These are phyloP conservation scores for Suillus alpinus DNA, from an alignment of 768 basidiomycete species.

Conservation along the genomic window DNA sequence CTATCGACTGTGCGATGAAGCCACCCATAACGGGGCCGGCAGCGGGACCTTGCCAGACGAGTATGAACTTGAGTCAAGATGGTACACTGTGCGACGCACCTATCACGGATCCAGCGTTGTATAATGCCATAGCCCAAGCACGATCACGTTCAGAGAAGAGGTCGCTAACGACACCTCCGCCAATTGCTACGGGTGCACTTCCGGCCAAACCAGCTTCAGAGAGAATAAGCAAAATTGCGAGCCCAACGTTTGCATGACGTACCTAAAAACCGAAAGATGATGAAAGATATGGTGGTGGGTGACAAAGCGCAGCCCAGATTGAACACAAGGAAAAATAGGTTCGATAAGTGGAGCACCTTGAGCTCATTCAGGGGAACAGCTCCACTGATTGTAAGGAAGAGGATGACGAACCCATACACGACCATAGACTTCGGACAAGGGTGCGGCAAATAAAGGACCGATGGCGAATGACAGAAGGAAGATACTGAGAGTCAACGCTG, in stretches of 20 bases:
- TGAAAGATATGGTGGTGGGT: conserved; percentile 50
- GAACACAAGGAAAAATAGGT: too few relatives aligned
- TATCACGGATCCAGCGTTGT: conserved; percentile 59
- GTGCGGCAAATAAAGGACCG: too few relatives aligned
- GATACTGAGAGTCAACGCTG: too few relatives aligned
- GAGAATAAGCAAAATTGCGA: neutral
- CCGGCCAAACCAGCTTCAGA: conserved; percentile 60
- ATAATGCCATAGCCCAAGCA: conserved; percentile 69
- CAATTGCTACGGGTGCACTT: conserved; percentile 57
- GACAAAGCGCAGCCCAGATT: conserved; percentile 52
- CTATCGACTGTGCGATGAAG: conserved; percentile 57
- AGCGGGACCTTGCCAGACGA: conserved; percentile 36
- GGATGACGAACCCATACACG: conserved; percentile 36
- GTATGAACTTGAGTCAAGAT: conserved; percentile 2
- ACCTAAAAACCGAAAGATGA: conserved; percentile 71
- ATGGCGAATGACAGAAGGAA: too few relatives aligned
- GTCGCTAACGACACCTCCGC: conserved; percentile 59
- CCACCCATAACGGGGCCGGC: conserved; percentile 66
- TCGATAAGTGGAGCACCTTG: conserved; percentile 40
- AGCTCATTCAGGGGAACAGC: conserved; percentile 31
- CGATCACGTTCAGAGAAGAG: conserved; percentile 62
- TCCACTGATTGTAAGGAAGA: too few relatives aligned
- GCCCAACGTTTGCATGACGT: neutral
- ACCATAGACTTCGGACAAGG: conserved; percentile 28
- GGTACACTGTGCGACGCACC: conserved; percentile 28